Evolutionary conservation across 1,284 basidiomycete genomes (phyloP).

Genomic region (Pseudozyma sp.): DNA sequence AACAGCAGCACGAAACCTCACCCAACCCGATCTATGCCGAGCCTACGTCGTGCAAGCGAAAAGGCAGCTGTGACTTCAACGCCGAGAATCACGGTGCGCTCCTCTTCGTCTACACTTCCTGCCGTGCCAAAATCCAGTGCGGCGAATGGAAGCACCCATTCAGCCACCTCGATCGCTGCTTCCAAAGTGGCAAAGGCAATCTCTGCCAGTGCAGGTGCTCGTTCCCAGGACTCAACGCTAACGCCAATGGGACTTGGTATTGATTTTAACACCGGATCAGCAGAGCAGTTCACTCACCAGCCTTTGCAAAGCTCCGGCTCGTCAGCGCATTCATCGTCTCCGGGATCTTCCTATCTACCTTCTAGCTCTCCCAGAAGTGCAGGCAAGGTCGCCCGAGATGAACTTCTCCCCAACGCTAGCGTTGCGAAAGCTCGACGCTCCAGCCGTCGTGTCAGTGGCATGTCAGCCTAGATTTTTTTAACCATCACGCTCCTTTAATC

Average conservation of each 20-base stretch:
- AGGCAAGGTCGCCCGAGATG: conserved; percentile 16
- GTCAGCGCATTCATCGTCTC: conserved; percentile 8
- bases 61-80: conserved; percentile 26
- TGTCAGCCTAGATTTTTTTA: conserved; percentile 13
- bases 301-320: conserved; percentile 21
- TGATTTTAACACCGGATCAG: conserved; percentile 15
- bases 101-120: conserved; percentile 25
- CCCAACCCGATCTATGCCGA: conserved; percentile 42
- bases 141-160: neutral
- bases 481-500: conserved; percentile 6
- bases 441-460: conserved; percentile 33
- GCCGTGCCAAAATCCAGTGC: neutral
- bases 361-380: conserved; percentile 22
- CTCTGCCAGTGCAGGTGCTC: conserved; percentile 5
- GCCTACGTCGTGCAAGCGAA: conserved; percentile 30
- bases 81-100: conserved; percentile 42
- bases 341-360: conserved; percentile 14
- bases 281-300: conserved; percentile 18
- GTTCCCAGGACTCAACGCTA: conserved; percentile 6
- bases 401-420: neutral
- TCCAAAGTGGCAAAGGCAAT: conserved; percentile 33
- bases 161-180: conserved; percentile 24
- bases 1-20: conserved; percentile 17
- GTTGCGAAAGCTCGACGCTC: conserved; percentile 19
- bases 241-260: conserved; percentile 36